Evolutionary conservation across 2,329 filamentous ascomycete genomes (phyloP).

Genomic region (Elsinoe fawcettii): DNA sequence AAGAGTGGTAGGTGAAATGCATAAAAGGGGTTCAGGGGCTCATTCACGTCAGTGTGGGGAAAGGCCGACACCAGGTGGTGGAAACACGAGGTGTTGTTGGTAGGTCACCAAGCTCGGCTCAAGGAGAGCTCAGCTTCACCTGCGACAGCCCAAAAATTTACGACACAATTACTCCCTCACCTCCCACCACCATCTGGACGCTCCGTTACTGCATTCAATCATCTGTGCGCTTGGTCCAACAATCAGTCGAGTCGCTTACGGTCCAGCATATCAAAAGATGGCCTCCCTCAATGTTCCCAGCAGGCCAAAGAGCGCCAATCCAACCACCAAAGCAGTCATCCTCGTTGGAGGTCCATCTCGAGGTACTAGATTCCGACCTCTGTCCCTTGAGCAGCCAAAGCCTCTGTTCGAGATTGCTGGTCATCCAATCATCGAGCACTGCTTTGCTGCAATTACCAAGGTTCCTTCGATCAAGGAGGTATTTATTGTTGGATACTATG

Average conservation of each 20-base stretch:
- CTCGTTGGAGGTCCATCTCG: constrained; percentile 75
- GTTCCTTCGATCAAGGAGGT: constrained; percentile 92
- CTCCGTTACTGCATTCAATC: neutral
- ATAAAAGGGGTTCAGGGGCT: neutral
- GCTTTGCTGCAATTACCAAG: constrained; percentile 82
- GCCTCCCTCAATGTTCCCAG: constrained; percentile 26
- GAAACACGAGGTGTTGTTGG: constrained; percentile 3
- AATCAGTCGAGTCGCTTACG: neutral
- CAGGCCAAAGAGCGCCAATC: constrained; percentile 31
- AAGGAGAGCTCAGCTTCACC: constrained; percentile 2
- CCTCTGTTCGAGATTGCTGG: constrained; percentile 97
- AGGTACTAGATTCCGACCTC: constrained; percentile 88
- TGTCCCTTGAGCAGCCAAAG: constrained; percentile 85
- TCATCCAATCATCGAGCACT: constrained; percentile 97
- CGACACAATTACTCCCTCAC: neutral
- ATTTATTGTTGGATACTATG: constrained; percentile 97
- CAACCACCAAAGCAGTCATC: constrained; percentile 87
- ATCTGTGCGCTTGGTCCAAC: neutral
- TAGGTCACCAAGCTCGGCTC: constrained; percentile 1
- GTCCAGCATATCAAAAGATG: neutral
- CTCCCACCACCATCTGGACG: neutral
- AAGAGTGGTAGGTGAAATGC: too few relatives aligned
- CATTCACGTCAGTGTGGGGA: neutral
- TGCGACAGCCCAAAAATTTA: neutral
- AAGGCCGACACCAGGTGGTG: neutral